Evolutionary conservation across 441 rosid species (phyloP), one percentile per base, ranked within the genome.

Genomic region (Oxalis stricta): DNA sequence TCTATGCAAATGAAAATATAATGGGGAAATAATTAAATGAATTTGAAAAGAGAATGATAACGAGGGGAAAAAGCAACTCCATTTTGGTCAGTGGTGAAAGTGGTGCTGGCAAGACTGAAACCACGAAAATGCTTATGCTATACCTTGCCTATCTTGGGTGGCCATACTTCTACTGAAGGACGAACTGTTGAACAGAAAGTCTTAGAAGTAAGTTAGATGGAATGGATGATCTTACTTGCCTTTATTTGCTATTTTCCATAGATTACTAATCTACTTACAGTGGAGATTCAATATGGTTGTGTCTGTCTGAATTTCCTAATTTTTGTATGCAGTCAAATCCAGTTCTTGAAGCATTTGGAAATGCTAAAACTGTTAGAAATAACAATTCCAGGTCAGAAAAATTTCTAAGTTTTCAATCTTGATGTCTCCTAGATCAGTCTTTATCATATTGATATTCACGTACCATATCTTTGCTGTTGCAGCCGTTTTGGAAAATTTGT

Each of bases 401-500:
- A 21, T 10, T 36, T n/a, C n/a, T n/a, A n/a, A n/a, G n/a, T n/a
- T n/a, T n/a, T n/a, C n/a, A n/a, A n/a, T n/a, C n/a, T n/a, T n/a
- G n/a, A n/a, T n/a, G n/a, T n/a, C n/a, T n/a, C n/a, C n/a, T n/a
- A n/a, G n/a, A n/a, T n/a, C n/a, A n/a, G n/a, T n/a, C n/a, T n/a
- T n/a, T n/a, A n/a, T n/a, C n/a, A n/a, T n/a, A n/a, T n/a, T n/a
- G n/a, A n/a, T n/a, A n/a, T n/a, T n/a, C n/a, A n/a, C n/a, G n/a
- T n/a, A n/a, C n/a, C n/a, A n/a, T n/a, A n/a, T n/a, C n/a, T n/a
- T n/a, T n/a, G n/a, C n/a, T n/a, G 53, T 39, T 13, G 45, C 82
- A 89, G 97, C 49, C 94, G 97, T 46, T 89, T 89, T 42, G 95
- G 97, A 38, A 89, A 89, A 71, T 89, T 89, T 66, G 94, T 84